Conservation (phyloP, 192 early-diverging fungal genomes). For the Gamsiella multidivaricata region DNA sequence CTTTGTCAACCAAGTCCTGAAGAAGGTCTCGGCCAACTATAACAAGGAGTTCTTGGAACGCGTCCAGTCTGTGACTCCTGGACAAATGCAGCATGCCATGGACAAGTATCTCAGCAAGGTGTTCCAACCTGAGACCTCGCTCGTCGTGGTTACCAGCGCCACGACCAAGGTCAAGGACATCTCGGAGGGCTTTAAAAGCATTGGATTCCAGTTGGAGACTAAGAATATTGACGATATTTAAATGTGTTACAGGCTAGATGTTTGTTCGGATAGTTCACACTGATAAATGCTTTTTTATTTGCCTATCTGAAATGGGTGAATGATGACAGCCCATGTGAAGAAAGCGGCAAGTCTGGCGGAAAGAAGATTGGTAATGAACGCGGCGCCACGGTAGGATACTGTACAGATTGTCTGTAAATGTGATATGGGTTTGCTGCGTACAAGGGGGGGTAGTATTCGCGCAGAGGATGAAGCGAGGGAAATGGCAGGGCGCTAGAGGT, state of each 20-base stretch:
- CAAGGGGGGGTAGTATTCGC: neutral
- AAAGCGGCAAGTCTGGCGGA: conserved; percentile 38
- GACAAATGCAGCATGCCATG: conserved; percentile 59
- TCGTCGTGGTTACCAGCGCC: conserved; percentile 62
- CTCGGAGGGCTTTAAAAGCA: conserved; percentile 57
- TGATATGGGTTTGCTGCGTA: neutral
- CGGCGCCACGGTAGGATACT: neutral
- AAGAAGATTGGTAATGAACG: conserved; percentile 7
- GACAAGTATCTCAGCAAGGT: conserved; percentile 63
- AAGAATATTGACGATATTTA: conserved; percentile 63
- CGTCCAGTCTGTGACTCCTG: conserved; percentile 61
- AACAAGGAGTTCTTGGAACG: conserved; percentile 62
- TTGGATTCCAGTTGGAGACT: conserved; percentile 60
- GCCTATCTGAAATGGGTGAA: neutral
- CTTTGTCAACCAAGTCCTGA: conserved; percentile 63
- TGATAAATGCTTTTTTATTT: conserved; percentile 12
- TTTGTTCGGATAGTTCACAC: too few relatives aligned
- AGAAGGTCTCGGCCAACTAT: conserved; percentile 58
- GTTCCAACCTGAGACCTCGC: conserved; percentile 60
- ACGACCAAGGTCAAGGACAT: conserved; percentile 65
- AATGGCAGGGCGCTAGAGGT: neutral
- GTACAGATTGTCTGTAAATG: neutral
- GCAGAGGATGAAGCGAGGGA: neutral
- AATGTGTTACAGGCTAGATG: neutral
- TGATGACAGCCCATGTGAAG: neutral